Evolutionary conservation across 2,329 filamentous ascomycete genomes (phyloP).

Genomic region (Thelonectria rubi): DNA sequence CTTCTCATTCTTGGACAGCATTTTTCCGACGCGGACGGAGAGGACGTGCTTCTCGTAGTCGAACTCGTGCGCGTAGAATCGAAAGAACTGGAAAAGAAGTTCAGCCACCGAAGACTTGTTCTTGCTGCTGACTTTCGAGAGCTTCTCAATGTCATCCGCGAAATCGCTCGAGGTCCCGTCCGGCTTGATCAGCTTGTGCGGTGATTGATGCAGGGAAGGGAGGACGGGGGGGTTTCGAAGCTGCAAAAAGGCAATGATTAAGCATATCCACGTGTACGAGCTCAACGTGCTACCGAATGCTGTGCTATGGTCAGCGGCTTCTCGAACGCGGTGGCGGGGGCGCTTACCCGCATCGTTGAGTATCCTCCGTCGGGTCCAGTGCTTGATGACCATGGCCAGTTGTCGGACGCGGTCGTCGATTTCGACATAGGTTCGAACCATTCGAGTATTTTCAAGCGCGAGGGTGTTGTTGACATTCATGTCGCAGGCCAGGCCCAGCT

Average conservation of each 20-base stretch:
- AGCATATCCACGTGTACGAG: constrained; percentile 99
- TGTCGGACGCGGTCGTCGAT: constrained; percentile 90
- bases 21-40: constrained; percentile 82
- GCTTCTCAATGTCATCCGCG: constrained; percentile 81
- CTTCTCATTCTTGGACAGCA: constrained; percentile 85
- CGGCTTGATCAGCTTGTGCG: constrained; percentile 57
- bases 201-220: constrained; percentile 81
- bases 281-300: constrained; percentile 93
- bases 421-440: constrained; percentile 97
- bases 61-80: constrained; percentile 92
- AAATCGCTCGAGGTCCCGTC: constrained; percentile 80
- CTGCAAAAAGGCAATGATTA: constrained; percentile 97
- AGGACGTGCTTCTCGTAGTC: constrained; percentile 87
- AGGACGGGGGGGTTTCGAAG: constrained; percentile 84
- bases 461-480: constrained; percentile 99
- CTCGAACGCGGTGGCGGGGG: not conserved
- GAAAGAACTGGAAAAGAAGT: constrained; percentile 94
- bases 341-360: constrained; percentile 95
- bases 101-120: constrained; percentile 87
- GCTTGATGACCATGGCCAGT: constrained; percentile 95
- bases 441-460: constrained; percentile 93
- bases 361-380: constrained; percentile 93
- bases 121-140: constrained; percentile 76
- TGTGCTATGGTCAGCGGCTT: constrained; percentile 50
- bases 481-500: constrained; percentile 87